Conservation (phyloP, 345 rosid species). For the Sisymbrium altissimum region DNA sequence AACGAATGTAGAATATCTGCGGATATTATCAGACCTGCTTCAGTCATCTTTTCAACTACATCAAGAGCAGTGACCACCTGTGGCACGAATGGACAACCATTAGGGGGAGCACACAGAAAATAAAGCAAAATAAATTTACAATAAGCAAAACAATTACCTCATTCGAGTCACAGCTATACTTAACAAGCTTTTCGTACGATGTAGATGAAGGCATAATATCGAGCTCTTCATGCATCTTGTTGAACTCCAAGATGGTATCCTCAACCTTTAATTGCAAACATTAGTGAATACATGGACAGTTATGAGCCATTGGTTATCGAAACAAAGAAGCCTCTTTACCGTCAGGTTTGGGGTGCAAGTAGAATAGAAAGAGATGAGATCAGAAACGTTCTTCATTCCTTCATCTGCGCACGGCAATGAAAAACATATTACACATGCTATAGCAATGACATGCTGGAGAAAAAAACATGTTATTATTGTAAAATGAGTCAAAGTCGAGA, state of each 20-base stretch:
- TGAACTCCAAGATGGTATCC: slow-evolving; percentile 55
- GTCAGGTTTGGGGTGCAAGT: slow-evolving; percentile 52
- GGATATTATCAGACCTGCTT: slow-evolving; percentile 50
- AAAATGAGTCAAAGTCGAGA: not conserved
- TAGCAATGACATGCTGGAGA: not conserved
- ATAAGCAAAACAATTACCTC: slow-evolving; percentile 48
- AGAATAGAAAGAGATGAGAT: slow-evolving; percentile 54
- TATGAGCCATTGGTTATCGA: not conserved
- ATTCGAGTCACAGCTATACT: slow-evolving; percentile 44
- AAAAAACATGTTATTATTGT: not conserved
- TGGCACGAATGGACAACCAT: slow-evolving; percentile 18
- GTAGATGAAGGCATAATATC: slow-evolving; percentile 52
- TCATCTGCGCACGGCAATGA: slow-evolving; percentile 41
- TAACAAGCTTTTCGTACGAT: slow-evolving; percentile 61
- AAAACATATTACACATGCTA: not conserved
- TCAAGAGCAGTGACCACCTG: slow-evolving; percentile 83
- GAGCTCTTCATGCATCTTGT: slow-evolving; percentile 53
- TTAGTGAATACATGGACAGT: slow-evolving; percentile 3
- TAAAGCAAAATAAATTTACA: not conserved
- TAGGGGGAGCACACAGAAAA: not conserved
- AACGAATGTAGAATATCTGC: slow-evolving; percentile 45
- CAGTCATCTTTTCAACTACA: slow-evolving; percentile 56
- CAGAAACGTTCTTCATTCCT: slow-evolving; percentile 45
- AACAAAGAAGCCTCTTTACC: slow-evolving; percentile 56
- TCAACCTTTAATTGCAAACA: slow-evolving; percentile 49